Conservation (phyloP, 2,329 filamentous ascomycete species). For the Lachnellula hyalina region DNA sequence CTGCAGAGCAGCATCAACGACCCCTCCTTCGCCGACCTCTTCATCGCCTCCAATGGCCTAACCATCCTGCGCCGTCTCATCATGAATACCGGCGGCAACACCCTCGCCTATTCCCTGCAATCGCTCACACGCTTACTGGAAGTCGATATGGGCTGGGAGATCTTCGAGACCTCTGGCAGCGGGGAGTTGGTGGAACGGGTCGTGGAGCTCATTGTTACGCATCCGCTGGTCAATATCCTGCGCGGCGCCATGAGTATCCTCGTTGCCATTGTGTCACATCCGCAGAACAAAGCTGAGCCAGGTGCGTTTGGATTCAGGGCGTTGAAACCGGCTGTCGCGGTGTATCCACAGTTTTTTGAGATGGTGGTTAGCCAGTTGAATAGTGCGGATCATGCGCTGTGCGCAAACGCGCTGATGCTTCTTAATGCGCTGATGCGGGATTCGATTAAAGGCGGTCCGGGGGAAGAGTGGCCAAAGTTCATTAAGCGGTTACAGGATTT, state of each 20-base stretch:
- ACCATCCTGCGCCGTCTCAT: conserved; percentile 76
- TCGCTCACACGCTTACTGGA: conserved; percentile 83
- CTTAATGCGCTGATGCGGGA: conserved; percentile 95
- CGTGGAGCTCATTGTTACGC: conserved; percentile 88
- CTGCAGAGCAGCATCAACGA: conserved; percentile 93
- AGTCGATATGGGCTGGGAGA: conserved; percentile 97
- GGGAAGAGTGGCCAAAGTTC: conserved; percentile 88
- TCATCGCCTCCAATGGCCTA: conserved; percentile 85
- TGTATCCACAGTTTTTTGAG: conserved; percentile 91
- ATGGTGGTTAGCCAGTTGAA: conserved; percentile 88
- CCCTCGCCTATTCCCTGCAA: conserved; percentile 89
- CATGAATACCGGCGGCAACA: conserved; percentile 83
- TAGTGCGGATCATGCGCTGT: conserved; percentile 90
- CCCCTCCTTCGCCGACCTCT: conserved; percentile 92
- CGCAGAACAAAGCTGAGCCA: conserved; percentile 52
- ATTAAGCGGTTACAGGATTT: conserved; percentile 91
- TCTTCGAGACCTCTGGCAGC: conserved; percentile 59
- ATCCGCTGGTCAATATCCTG: conserved; percentile 95
- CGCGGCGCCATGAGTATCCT: conserved; percentile 95
- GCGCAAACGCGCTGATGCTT: conserved; percentile 89
- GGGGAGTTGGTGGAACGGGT: conserved; percentile 69
- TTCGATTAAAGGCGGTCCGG: conserved; percentile 44
- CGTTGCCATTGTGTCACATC: conserved; percentile 86
- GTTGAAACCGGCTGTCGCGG: conserved; percentile 83
- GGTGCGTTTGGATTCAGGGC: conserved; percentile 82